These are phyloP conservation scores for Brasilioporus rufonigricans DNA, from an alignment of 768 basidiomycete genomes.

Conservation along the genomic window DNA sequence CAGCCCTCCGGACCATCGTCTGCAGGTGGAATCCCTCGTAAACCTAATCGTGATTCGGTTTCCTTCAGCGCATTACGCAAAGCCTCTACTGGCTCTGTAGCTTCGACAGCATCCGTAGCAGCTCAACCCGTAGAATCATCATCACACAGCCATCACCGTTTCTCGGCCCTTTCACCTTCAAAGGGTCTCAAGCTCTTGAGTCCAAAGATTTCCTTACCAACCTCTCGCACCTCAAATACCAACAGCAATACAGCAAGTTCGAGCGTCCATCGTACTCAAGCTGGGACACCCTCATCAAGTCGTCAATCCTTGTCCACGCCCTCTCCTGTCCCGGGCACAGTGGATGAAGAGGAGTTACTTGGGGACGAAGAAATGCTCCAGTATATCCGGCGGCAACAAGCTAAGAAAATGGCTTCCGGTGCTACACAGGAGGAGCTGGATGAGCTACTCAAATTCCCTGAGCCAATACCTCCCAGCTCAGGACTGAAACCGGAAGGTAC, in stretches of 20 bases:
- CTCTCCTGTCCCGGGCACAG: conserved; percentile 72
- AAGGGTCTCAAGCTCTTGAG: conserved; percentile 78
- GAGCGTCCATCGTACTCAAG: conserved; percentile 47
- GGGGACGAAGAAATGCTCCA: conserved; percentile 98
- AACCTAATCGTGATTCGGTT: conserved; percentile 74
- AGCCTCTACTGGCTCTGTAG: conserved; percentile 78
- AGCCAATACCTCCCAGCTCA: conserved; percentile 70
- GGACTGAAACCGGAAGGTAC: conserved; percentile 70
- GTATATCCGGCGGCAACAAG: conserved; percentile 87
- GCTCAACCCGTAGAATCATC: conserved; percentile 38
- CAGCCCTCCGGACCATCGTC: conserved; percentile 51
- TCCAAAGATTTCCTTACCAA: conserved; percentile 69
- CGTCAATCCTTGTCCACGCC: conserved; percentile 79
- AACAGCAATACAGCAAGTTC: conserved; percentile 36
- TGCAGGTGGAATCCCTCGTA: conserved; percentile 54
- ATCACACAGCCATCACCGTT: conserved; percentile 54
- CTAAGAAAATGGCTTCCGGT: conserved; percentile 81
- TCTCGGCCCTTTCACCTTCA: conserved; percentile 83
- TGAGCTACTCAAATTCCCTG: conserved; percentile 87
- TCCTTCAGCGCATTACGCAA: conserved; percentile 78
- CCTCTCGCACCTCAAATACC: conserved; percentile 50
- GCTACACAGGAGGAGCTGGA: conserved; percentile 87
- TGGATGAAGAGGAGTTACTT: conserved; percentile 82
- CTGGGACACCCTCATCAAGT: conserved; percentile 65
- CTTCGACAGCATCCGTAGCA: conserved; percentile 58